These are phyloP conservation scores for Tylopilus orsonianus DNA, from an alignment of 1,284 basidiomycete species.

Conservation along the genomic window DNA sequence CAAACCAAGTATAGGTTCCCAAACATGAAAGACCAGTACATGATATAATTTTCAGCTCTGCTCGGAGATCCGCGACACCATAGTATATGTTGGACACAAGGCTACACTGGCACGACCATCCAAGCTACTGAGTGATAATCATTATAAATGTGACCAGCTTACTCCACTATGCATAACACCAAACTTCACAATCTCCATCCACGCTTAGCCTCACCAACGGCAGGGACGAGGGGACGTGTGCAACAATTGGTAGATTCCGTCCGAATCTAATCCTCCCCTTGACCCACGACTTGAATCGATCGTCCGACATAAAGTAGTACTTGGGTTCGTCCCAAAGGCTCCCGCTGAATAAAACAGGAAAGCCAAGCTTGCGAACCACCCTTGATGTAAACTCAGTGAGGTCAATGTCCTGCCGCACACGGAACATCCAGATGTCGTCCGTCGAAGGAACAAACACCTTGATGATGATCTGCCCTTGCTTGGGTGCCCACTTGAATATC, in stretches of 20 bases:
- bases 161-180: constrained; percentile 21
- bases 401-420: constrained; percentile 33
- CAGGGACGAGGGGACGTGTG: constrained; percentile 18
- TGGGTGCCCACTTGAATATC: constrained; percentile 33
- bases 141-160: background rate
- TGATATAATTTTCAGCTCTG: too few species aligned
- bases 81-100: too few species aligned
- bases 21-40: too few species aligned
- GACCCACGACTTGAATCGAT: constrained; percentile 27
- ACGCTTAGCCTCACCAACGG: constrained; percentile 21
- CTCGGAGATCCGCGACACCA: too few species aligned
- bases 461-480: constrained; percentile 37
- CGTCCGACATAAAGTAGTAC: constrained; percentile 31
- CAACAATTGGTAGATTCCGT: constrained; percentile 33
- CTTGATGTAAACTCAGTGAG: constrained; percentile 34
- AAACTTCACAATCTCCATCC: constrained; percentile 24
- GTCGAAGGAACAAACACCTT: constrained; percentile 42
- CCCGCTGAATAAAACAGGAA: constrained; percentile 35
- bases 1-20: too few species aligned
- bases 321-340: constrained; percentile 33
- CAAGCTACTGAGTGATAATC: background rate
- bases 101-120: too few species aligned
- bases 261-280: constrained; percentile 28
- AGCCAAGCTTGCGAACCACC: constrained; percentile 39
- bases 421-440: constrained; percentile 42